Evolutionary conservation across 106 monocot genomes (phyloP).

Genomic region (Xerophyta viscosa): DNA sequence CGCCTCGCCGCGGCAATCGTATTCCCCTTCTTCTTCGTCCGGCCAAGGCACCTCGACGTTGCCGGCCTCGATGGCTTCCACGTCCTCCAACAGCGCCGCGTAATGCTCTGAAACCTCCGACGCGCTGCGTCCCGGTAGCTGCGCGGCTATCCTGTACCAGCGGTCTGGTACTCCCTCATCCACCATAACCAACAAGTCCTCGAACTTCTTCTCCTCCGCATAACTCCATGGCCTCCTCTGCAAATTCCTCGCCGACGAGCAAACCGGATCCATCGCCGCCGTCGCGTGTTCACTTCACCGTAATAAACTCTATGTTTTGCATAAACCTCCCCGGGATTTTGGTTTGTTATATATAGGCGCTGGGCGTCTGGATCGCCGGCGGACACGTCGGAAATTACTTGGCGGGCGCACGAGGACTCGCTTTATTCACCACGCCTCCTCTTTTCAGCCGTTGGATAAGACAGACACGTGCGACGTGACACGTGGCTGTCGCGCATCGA

Average conservation of each 20-base stretch:
- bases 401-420: too few species aligned
- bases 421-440: background rate
- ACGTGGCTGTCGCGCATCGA: too few species aligned
- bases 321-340: too few species aligned
- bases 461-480: too few species aligned
- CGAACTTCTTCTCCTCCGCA: conserved; percentile 2
- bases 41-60: too few species aligned
- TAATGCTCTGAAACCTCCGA: background rate
- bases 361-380: too few species aligned
- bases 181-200: background rate
- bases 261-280: too few species aligned
- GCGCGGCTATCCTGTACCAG: background rate
- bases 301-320: too few species aligned
- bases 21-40: background rate
- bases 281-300: too few species aligned
- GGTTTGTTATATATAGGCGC: too few species aligned
- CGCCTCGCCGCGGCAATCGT: background rate
- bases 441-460: too few species aligned
- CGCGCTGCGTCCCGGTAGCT: background rate
- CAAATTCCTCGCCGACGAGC: too few species aligned
- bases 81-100: background rate
- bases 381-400: background rate
- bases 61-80: background rate
- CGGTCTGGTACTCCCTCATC: background rate
- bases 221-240: background rate